Evolutionary conservation across 2,329 filamentous ascomycete genomes (phyloP).

Genomic region (Alternaria solani): DNA sequence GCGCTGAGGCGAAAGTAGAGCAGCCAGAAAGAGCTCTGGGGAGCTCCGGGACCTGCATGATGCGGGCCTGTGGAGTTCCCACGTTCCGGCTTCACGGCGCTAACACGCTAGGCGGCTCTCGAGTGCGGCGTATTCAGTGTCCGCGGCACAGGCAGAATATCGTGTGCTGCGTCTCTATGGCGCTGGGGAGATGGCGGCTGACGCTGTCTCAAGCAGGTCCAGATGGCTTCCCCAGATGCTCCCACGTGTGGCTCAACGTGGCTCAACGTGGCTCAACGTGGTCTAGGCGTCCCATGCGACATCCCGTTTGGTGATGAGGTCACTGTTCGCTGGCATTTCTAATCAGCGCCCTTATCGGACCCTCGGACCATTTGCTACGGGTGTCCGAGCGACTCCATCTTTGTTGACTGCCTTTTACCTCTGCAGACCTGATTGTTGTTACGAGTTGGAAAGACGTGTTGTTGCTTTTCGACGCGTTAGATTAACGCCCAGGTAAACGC

Average conservation of each 20-base stretch:
- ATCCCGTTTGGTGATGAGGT: conserved; percentile 24
- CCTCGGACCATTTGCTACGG: conserved; percentile 17
- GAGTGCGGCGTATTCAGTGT: neutral
- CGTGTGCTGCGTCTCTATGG: neutral
- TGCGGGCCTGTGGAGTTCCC: conserved; percentile 15
- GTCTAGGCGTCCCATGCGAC: conserved; percentile 12
- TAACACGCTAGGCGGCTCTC: conserved; percentile 3
- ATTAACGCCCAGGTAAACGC: neutral
- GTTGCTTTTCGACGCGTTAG: neutral
- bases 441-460: conserved; percentile 17
- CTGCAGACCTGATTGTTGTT: conserved; percentile 19
- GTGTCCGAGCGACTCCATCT: conserved; percentile 17
- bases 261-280: conserved; percentile 19
- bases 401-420: conserved; percentile 1
- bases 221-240: neutral
- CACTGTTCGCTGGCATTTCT: conserved; percentile 34
- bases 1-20: neutral
- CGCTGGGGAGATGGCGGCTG: neutral
- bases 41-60: conserved; percentile 29
- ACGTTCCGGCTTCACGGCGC: conserved; percentile 13
- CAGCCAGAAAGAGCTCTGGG: conserved; percentile 12
- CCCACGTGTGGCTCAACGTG: conserved; percentile 7
- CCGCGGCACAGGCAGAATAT: neutral
- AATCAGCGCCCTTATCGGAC: conserved; percentile 37
- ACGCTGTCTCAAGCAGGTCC: neutral